Base-by-base conservation (phyloP, 176 grass and related monocot species). In the Phyllostachys edulis region DNA sequence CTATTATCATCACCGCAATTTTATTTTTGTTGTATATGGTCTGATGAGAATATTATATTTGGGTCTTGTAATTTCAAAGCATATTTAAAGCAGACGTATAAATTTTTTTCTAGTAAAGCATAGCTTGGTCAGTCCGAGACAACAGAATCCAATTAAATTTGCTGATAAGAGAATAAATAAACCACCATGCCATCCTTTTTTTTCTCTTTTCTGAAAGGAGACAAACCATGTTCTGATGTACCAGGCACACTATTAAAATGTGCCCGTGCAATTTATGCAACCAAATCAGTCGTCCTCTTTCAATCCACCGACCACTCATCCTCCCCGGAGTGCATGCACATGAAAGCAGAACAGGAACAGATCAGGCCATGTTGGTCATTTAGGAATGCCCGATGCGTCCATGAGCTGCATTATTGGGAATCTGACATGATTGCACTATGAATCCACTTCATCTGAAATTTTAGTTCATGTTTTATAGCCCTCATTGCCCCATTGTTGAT, bases 211-310 rank as follows among this genome's bases (percentile, higher is more conserved):
- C 8, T 32, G 14, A 18, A 85, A 63, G 41, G 10, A 23, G 78
- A 78, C 78, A 90, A 32, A 39, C 83, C 79, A 90, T 56, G 79
- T 86, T 82, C 21, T 47, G 9, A 1, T 67, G 72, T 47, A 65
- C 44, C 10, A 34, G 63, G 65, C 20, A 26, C 63, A 63, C 11
- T 17, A 85, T 13, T 52, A 34, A 85, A 79, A 65, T 40, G 60
- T 66, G 38, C 14, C 4, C 1, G 67, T 15, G 49, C 81, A 17
- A 21, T 40, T 50, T 32, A 40, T 56, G 65, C 59, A n/a, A 54
- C 38, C 39, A 18, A 44, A 74, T 18, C 38, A 9, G 68, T 9
- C 2, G 13, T 32, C 15, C 55, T 12, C 1, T 73, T 80, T 59
- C 39, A 68, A 62, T 49, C 9, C n/a, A 20, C 27, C 13, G 50